A percentile compares a stretch with the other conserved stretches of the same genome.
Evolutionary conservation across 257 asterid genomes (phyloP).

Genomic region (Solanum bukasovii): DNA sequence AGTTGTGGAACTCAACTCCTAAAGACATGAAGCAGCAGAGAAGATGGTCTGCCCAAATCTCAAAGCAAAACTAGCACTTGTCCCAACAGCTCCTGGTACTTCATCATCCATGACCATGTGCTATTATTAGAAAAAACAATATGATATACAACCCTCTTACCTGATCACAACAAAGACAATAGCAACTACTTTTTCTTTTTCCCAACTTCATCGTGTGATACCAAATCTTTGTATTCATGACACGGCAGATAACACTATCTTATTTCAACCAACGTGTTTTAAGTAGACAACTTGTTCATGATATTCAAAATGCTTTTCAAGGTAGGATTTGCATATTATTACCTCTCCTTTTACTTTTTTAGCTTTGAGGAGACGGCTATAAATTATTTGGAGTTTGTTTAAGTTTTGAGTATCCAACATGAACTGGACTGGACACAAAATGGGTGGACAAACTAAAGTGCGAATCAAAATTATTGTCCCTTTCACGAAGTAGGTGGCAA

Average conservation of each 20-base stretch:
- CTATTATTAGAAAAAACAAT: too few relatives aligned
- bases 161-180: too few relatives aligned
- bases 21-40: slow-evolving; percentile 62
- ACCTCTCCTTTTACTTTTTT: neutral
- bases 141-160: too few relatives aligned
- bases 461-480: neutral
- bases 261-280: too few relatives aligned
- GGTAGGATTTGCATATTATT: neutral
- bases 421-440: neutral
- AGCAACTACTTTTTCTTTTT: too few relatives aligned
- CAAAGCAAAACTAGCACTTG: slow-evolving; percentile 41
- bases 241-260: too few relatives aligned
- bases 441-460: neutral
- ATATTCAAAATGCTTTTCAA: neutral
- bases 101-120: slow-evolving; percentile 26
- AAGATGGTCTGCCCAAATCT: slow-evolving; percentile 52
- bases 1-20: slow-evolving; percentile 61
- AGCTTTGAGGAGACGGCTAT: neutral
- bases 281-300: neutral
- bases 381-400: neutral
- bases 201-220: too few relatives aligned
- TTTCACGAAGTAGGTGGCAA: neutral
- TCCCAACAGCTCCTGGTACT: slow-evolving; percentile 57
- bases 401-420: neutral
- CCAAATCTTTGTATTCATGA: too few relatives aligned